Conservation (phyloP, 2,329 filamentous ascomycete genomes). For the Phaeomoniella chlamydospora region DNA sequence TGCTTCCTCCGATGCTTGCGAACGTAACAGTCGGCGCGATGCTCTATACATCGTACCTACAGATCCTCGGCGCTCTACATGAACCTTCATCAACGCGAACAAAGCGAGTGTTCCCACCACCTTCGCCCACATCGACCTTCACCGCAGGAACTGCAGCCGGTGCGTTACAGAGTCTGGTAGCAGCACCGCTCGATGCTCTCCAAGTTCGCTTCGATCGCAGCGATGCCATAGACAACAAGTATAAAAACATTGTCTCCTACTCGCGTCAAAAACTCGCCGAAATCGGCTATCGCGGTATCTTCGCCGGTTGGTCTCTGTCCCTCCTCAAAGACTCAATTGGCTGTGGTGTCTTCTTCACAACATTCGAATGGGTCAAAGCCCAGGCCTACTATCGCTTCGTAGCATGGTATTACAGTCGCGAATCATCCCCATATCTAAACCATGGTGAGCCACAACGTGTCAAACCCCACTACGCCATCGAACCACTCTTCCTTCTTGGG, state of each 20-base stretch:
- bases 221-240: conserved; percentile 19
- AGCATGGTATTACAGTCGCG: conserved; percentile 40
- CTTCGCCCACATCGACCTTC: conserved; percentile 37
- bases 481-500: conserved; percentile 45
- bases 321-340: conserved; percentile 47
- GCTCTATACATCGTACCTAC: conserved; percentile 49
- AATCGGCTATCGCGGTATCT: conserved; percentile 46
- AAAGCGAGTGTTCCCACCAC: conserved; percentile 46
- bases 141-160: conserved; percentile 46
- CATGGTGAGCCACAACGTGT: conserved; percentile 24
- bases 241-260: conserved; percentile 47
- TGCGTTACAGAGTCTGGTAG: conserved; percentile 43
- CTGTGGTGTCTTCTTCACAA: conserved; percentile 46
- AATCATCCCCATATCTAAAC: conserved; percentile 9
- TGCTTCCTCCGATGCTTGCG: conserved; percentile 47
- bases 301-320: conserved; percentile 46
- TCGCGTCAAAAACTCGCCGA: conserved; percentile 40
- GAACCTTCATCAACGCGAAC: conserved; percentile 40
- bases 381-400: conserved; percentile 49
- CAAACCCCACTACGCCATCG: conserved; percentile 47
- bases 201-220: conserved; percentile 46
- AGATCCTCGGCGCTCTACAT: conserved; percentile 41
- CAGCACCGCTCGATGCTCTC: conserved; percentile 49
- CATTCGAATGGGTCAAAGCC: conserved; percentile 49
- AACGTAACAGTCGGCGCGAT: conserved; percentile 49